Evolutionary conservation across 768 basidiomycete genomes (phyloP), one percentile per base, ranked within the genome.

Genomic region (Pleurotus giganteus): DNA sequence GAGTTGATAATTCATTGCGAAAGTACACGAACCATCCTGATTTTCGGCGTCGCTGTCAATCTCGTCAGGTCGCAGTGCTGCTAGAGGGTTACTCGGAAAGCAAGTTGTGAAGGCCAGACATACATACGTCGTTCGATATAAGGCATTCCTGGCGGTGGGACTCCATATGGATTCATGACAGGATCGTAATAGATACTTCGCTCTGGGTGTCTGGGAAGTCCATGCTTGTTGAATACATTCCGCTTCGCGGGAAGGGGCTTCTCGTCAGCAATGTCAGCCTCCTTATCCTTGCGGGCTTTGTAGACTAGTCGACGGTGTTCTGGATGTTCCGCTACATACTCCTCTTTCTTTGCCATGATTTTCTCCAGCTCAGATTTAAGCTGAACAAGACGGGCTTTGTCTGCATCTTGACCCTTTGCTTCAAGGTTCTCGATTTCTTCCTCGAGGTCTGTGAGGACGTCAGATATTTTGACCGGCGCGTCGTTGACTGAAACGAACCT

Each of bases 101-200:
- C 43, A 41, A 7, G 42, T 42, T 39, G 36, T 12, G 32, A 56
- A 47, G 21, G 9, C 29, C 43, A n/a, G n/a, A 11, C 23, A 31
- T 4, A 75, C 89, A 71, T 62, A 95, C 94, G 81, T 72, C 88
- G 72, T 67, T 98, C 92, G 55, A 82, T 73, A 69, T 97, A 98
- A n/a, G 91, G 93, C 94, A 97, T 92, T 5, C 96, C 96, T 11
- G 95, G 96, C 37, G 95, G 95, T 17, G 95, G 85, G 15, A 94
- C 90, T 26, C 94, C 95, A 65, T 78, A 94, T 21, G 94, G 93
- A 66, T 98, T 98, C 83, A 95, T 86, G 37, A 94, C 81, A 26
- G 90, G 82, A 63, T 98, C 90, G 72, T 94, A 98, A 68, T 96
- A 98, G 31, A 95, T 76, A 69, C 90, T 93, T 60, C 91, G 79